Conservation (phyloP, 192 early-diverging fungal genomes). For the Podila minutissima region DNA sequence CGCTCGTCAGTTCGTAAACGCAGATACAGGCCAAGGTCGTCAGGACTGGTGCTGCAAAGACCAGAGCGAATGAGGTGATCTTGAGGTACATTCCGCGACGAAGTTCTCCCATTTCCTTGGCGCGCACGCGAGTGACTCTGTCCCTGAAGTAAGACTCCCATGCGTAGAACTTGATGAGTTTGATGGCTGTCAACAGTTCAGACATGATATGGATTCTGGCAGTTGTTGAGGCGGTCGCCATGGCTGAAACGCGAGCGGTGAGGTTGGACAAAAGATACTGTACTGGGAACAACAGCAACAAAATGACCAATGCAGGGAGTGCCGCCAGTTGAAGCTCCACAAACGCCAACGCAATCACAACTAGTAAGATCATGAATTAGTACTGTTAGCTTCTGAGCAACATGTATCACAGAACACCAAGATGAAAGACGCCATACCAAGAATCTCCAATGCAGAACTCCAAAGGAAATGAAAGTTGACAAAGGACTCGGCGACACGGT, state of each 20-base stretch:
- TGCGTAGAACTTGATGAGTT: conserved; percentile 81
- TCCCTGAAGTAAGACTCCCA: conserved; percentile 77
- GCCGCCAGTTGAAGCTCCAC: conserved; percentile 63
- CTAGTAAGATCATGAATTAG: conserved; percentile 2
- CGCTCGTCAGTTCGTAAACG: conserved; percentile 54
- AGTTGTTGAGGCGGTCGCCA: conserved; percentile 66
- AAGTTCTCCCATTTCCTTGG: conserved; percentile 64
- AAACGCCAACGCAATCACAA: conserved; percentile 63
- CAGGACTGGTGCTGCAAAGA: conserved; percentile 72
- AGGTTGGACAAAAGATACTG: conserved; percentile 67
- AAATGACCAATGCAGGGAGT: conserved; percentile 53
- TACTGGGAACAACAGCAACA: conserved; percentile 63
- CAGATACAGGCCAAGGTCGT: conserved; percentile 50
- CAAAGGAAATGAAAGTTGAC: conserved; percentile 79
- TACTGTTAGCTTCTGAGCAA: neutral
- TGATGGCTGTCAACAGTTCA: conserved; percentile 78
- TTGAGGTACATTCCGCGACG: conserved; percentile 63
- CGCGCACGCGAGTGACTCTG: conserved; percentile 64
- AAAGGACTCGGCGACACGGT: conserved; percentile 73
- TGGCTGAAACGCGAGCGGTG: conserved; percentile 58
- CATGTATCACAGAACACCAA: too few relatives aligned
- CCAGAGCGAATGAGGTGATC: conserved; percentile 64
- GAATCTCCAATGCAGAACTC: conserved; percentile 73
- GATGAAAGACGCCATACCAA: conserved; percentile 32
- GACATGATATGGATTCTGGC: conserved; percentile 77